phyloP scores from a whole-genome alignment of 306 rosid species.

The Inga oerstediana region DNA sequence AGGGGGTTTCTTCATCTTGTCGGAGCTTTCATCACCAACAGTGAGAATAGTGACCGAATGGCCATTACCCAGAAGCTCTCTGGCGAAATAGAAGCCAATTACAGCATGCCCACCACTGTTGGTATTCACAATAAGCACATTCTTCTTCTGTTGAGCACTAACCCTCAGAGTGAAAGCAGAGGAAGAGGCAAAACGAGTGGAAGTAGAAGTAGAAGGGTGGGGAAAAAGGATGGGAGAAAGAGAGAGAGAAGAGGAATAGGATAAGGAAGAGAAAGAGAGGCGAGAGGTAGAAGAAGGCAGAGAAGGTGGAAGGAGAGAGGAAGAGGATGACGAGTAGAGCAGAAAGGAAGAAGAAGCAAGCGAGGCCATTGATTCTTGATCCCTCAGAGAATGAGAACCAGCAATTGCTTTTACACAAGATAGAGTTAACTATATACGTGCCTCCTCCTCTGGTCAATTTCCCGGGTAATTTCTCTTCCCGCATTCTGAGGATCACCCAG shows the following conservation, averaged over 20 bases:
- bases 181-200: conserved; percentile 26
- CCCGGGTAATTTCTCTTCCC: not conserved
- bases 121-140: conserved; percentile 78
- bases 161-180: conserved; percentile 55
- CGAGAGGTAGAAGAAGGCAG: conserved; percentile 58
- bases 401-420: conserved; percentile 34
- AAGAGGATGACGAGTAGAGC: conserved; percentile 52
- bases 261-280: conserved; percentile 30
- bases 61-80: conserved; percentile 80
- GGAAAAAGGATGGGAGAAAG: conserved; percentile 44
- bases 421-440: not conserved
- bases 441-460: not conserved
- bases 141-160: conserved; percentile 62
- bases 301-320: conserved; percentile 49
- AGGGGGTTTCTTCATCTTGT: conserved; percentile 93
- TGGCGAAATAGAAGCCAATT: conserved; percentile 86
- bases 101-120: conserved; percentile 89
- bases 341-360: conserved; percentile 66
- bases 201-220: conserved; percentile 36
- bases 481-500: not conserved
- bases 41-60: conserved; percentile 80
- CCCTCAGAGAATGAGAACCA: conserved; percentile 51
- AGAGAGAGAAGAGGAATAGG: conserved; percentile 50
- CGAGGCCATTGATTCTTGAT: conserved; percentile 70
- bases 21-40: conserved; percentile 83